A percentile compares a stretch with the other conserved stretches of the same genome.
Conservation (phyloP, 768 basidiomycete genomes). For the Botryobasidium botryosum region DNA sequence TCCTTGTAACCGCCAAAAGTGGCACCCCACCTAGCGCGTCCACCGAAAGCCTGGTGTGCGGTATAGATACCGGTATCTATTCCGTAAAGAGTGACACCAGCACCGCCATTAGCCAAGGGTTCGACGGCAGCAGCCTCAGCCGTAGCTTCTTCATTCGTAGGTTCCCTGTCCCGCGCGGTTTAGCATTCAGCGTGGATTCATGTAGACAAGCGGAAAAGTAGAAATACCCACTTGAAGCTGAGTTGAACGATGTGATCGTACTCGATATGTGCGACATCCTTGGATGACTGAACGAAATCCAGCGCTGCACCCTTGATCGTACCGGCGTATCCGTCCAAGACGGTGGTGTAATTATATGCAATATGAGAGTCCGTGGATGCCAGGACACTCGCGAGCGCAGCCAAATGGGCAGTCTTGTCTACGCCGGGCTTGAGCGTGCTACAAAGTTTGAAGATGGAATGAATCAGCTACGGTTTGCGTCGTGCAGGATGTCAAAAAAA, state of each 20-base stretch:
- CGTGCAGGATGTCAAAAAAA: no score
- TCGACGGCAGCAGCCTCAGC: not conserved
- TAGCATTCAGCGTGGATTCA: not conserved
- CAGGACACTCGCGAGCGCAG: no score
- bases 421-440: no score
- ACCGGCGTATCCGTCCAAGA: constrained; percentile 8
- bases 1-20: constrained; percentile 20
- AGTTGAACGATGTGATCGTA: constrained; percentile 4
- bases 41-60: constrained; percentile 22
- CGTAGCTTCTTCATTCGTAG: no score
- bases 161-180: no score
- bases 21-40: constrained; percentile 27
- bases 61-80: constrained; percentile 18
- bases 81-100: constrained; percentile 27
- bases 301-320: constrained; percentile 1
- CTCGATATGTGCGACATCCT: constrained; percentile 6
- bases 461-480: no score
- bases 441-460: no score
- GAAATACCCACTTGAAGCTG: constrained; percentile 1
- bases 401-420: no score
- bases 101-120: constrained; percentile 15
- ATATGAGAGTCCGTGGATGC: no score
- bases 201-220: not conserved
- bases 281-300: not conserved
- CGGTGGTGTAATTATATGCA: no score